Conservation (phyloP, 305 asterid species). For the Withania somnifera region DNA sequence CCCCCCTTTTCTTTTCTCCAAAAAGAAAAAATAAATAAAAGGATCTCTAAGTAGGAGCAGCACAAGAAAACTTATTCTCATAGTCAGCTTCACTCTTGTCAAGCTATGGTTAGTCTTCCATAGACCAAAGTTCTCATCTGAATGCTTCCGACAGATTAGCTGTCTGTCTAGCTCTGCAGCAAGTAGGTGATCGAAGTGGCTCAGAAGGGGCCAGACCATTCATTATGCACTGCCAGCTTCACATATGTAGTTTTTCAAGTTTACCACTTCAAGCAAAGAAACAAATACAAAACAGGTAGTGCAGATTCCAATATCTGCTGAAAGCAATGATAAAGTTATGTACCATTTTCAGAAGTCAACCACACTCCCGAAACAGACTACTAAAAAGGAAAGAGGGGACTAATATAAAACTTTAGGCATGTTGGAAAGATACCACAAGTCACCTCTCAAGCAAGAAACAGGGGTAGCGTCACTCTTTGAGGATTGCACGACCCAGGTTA, state of each 20-base stretch:
- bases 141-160: background rate
- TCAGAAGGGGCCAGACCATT: background rate
- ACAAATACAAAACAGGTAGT: background rate
- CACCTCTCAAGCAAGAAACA: background rate
- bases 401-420: background rate
- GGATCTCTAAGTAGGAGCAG: background rate
- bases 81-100: background rate
- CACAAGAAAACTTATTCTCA: background rate
- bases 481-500: slow-evolving; percentile 83
- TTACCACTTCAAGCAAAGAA: background rate
- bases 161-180: background rate
- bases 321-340: background rate
- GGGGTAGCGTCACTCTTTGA: slow-evolving; percentile 40
- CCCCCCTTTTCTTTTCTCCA: background rate
- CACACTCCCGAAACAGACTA: background rate
- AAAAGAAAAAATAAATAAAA: background rate
- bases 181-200: background rate
- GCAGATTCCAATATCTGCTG: background rate
- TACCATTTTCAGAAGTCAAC: background rate
- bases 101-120: background rate
- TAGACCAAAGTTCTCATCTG: background rate
- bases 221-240: background rate
- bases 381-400: background rate
- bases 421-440: background rate
- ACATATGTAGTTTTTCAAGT: background rate